Percentiles rank a stretch among this genome's conserved stretches.
phyloP scores from a whole-genome alignment of 257 asterid genomes.

The Solanum pinnatisectum region DNA sequence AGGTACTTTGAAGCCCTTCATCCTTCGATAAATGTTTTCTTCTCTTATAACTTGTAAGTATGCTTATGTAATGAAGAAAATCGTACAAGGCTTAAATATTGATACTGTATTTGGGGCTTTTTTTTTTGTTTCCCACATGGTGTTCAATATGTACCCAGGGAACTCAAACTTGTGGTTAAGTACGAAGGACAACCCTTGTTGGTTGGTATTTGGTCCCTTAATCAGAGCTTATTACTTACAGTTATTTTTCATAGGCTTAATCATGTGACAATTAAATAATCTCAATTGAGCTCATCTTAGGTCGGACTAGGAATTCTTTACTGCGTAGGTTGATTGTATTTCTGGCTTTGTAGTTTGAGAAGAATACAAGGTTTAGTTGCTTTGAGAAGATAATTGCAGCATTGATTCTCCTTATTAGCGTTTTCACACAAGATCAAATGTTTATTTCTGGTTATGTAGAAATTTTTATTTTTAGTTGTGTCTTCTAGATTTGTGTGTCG shows the following conservation, averaged over 20 bases:
- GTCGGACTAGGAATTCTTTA: background rate
- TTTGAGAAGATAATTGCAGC: background rate
- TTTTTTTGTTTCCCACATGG: too few relatives aligned
- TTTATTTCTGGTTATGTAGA: background rate
- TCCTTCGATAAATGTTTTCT: background rate
- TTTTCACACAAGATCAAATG: background rate
- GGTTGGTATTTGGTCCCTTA: background rate
- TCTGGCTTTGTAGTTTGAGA: background rate
- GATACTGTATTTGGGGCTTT: background rate
- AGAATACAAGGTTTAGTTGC: background rate
- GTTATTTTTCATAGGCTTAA: background rate
- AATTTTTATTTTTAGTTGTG: background rate
- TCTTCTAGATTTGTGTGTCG: background rate
- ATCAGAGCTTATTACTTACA: background rate
- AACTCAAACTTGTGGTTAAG: too few relatives aligned
- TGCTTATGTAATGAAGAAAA: background rate
- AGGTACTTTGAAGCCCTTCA: background rate
- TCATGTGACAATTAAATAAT: background rate
- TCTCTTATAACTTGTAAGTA: background rate
- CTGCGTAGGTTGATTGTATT: background rate
- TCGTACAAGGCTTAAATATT: background rate
- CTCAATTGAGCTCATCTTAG: background rate
- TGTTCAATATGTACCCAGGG: too few relatives aligned
- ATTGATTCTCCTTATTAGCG: background rate
- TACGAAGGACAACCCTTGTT: too few relatives aligned